Evolutionary conservation across 2,329 filamentous ascomycete genomes (phyloP).

Genomic region (Chaetomium sp.): DNA sequence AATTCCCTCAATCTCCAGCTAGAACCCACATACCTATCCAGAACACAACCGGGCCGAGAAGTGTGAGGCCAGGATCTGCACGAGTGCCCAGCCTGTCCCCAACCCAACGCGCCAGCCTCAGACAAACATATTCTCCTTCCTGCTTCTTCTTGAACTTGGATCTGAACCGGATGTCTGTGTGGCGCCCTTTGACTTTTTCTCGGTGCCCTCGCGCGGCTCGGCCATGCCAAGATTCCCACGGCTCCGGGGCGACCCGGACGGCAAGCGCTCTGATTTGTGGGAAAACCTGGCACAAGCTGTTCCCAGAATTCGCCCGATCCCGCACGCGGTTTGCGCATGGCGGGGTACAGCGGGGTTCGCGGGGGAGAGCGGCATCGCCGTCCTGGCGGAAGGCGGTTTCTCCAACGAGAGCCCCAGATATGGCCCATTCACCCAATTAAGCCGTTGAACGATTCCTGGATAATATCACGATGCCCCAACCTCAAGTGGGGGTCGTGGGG

Average conservation of each 20-base stretch:
- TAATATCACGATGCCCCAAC: constrained; percentile 25
- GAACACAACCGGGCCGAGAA: not conserved
- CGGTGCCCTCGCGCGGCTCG: not conserved
- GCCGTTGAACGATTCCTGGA: constrained; percentile 19
- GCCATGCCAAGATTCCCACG: not conserved
- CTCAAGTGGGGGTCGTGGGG: not conserved
- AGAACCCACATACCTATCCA: not conserved
- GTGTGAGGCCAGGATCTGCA: not conserved
- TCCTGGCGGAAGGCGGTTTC: constrained; percentile 13
- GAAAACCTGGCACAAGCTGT: constrained; percentile 37
- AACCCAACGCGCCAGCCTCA: not conserved
- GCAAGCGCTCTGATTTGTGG: constrained; percentile 40
- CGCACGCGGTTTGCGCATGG: constrained; percentile 24
- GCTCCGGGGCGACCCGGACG: not conserved
- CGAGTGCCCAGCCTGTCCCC: not conserved
- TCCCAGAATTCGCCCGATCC: constrained; percentile 23
- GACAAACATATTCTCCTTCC: not conserved
- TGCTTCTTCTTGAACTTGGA: not conserved
- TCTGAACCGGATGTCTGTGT: not conserved
- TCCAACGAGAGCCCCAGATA: not conserved
- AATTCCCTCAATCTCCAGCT: not conserved
- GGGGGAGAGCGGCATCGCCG: constrained; percentile 12
- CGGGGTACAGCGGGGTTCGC: constrained; percentile 32
- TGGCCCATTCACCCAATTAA: constrained; percentile 13
- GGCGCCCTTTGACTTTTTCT: not conserved